Conservation (phyloP, 2,329 filamentous ascomycete species). For the Fusarium haematococcum region DNA sequence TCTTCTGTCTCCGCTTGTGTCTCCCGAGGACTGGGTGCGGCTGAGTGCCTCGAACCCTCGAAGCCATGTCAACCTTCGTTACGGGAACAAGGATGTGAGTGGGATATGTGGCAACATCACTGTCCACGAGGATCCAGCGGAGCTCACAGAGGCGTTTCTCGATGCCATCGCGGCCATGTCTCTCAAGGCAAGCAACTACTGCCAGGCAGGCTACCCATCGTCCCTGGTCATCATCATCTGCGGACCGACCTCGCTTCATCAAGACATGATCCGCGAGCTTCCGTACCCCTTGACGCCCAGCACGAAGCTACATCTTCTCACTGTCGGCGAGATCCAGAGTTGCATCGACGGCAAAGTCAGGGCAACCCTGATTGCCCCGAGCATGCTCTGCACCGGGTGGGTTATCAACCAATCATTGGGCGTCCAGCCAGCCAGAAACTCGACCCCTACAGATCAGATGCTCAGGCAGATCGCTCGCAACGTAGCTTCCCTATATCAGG, state of each 20-base stretch:
- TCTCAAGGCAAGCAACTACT: background rate
- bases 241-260: constrained; percentile 7
- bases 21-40: background rate
- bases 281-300: background rate
- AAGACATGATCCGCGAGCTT: constrained; percentile 5
- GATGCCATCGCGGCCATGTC: background rate
- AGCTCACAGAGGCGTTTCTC: background rate
- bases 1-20: background rate
- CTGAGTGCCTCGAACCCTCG: constrained; percentile 5
- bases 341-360: background rate
- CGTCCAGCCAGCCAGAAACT: background rate
- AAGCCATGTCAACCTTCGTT: background rate
- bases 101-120: background rate
- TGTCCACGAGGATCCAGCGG: background rate
- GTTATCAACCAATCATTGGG: background rate
- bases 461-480: background rate
- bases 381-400: constrained; percentile 8
- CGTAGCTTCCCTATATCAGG: background rate
- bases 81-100: background rate
- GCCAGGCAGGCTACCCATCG: background rate
- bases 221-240: constrained; percentile 9
- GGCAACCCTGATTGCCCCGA: background rate
- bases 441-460: background rate
- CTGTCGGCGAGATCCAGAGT: background rate
- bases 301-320: background rate